A percentile compares a stretch with the other conserved stretches of the same genome.
These are phyloP conservation scores for Gracilaria domingensis DNA, from an alignment of 23 red algal genomes.

Conservation along the genomic window DNA sequence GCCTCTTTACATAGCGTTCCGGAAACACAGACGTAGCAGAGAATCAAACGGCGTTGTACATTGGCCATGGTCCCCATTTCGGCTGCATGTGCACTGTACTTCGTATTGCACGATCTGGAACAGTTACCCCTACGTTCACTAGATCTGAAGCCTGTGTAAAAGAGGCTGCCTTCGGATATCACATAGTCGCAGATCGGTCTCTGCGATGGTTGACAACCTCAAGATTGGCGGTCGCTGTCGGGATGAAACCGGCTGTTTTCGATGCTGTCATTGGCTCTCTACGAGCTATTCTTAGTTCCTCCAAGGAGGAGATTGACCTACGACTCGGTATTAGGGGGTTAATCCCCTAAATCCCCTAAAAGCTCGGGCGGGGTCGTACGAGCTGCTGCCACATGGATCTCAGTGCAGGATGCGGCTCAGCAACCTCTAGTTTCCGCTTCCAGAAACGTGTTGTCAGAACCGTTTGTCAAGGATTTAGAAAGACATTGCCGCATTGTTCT, in stretches of 20 bases:
- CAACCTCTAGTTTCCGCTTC: conserved; percentile 56
- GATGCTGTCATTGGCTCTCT: conserved; percentile 69
- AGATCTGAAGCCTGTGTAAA: conserved; percentile 38
- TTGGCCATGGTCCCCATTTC: conserved; percentile 71
- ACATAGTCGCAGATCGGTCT: conserved; percentile 43
- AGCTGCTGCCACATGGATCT: conserved; percentile 65
- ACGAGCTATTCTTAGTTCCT: conserved; percentile 28
- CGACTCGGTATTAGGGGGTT: conserved; percentile 72
- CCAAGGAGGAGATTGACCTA: conserved; percentile 70
- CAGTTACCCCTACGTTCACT: conserved; percentile 37
- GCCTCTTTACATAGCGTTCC: no score
- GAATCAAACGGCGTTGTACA: conserved; percentile 53
- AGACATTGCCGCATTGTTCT: conserved; percentile 47
- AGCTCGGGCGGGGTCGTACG: conserved; percentile 18
- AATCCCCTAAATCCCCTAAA: not conserved
- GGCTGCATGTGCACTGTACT: conserved; percentile 25
- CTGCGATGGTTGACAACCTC: conserved; percentile 75
- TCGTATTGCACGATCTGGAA: conserved; percentile 2
- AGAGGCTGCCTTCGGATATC: conserved; percentile 78
- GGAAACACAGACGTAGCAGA: no score
- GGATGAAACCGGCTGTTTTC: conserved; percentile 27
- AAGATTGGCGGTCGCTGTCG: conserved; percentile 44
- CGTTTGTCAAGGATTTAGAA: conserved; percentile 55
- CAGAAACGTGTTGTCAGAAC: conserved; percentile 34
- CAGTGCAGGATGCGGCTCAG: conserved; percentile 53